A percentile compares a stretch with the other conserved stretches of the same genome.
Evolutionary conservation across 2,329 filamentous ascomycete species (phyloP).

Genomic region (Pyrenophora teres): DNA sequence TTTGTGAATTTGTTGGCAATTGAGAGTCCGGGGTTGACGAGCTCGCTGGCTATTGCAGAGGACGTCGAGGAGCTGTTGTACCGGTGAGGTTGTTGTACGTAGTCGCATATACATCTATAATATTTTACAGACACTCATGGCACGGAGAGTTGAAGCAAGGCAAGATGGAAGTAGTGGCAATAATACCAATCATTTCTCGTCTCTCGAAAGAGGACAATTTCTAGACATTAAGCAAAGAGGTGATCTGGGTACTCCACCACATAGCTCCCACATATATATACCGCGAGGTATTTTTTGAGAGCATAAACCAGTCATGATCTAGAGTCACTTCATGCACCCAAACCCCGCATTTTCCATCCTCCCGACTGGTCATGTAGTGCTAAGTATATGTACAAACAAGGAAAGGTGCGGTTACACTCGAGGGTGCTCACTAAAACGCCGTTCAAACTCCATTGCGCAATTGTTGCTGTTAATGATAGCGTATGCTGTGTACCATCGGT

Average conservation of each 20-base stretch:
- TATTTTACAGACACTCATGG: too few relatives aligned
- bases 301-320: constrained; percentile 23
- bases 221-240: constrained; percentile 13
- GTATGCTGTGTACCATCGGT: too few relatives aligned
- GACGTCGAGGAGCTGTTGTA: constrained; percentile 67
- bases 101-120: background rate
- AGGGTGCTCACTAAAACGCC: constrained; percentile 7
- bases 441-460: constrained; percentile 1
- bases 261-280: constrained; percentile 5
- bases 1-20: constrained; percentile 93
- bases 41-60: constrained; percentile 82
- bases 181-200: constrained; percentile 6
- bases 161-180: background rate
- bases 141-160: too few relatives aligned
- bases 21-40: constrained; percentile 90
- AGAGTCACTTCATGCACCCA: constrained; percentile 8
- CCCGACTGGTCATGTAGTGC: constrained; percentile 4
- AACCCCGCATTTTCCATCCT: constrained; percentile 1
- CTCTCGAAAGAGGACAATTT: background rate
- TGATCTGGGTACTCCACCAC: constrained; percentile 6
- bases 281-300: constrained; percentile 3
- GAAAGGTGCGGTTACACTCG: background rate
- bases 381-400: constrained; percentile 21
- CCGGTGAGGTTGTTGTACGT: constrained; percentile 13
- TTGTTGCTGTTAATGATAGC: too few relatives aligned